These are phyloP conservation scores for Sphagnum fallax DNA, from an alignment of 228 moss, liverwort and hornwort genomes.

Conservation along the genomic window DNA sequence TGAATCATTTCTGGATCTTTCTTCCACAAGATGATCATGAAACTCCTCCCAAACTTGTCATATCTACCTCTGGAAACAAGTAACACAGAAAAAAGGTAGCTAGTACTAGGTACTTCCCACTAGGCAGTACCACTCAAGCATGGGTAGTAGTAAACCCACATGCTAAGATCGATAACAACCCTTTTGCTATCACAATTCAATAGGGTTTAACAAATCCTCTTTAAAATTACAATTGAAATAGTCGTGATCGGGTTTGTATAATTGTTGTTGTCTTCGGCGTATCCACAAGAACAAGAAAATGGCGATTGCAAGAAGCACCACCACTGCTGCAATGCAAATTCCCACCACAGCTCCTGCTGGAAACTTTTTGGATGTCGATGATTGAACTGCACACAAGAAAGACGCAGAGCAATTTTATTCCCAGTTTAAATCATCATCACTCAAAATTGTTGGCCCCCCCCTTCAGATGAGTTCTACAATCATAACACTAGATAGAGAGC, in stretches of 20 bases:
- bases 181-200: constrained; percentile 3
- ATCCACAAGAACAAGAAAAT: constrained; percentile 6
- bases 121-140: background rate
- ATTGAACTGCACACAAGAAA: constrained; percentile 3
- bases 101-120: no score
- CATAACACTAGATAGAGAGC: background rate
- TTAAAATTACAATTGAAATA: constrained; percentile 8
- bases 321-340: constrained; percentile 12
- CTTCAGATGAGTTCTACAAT: background rate
- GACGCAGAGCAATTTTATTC: background rate
- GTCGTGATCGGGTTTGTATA: constrained; percentile 2
- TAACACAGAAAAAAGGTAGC: no score
- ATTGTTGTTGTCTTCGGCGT: constrained; percentile 1
- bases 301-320: constrained; percentile 6
- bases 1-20: no score
- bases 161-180: background rate
- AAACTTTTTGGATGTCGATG: background rate
- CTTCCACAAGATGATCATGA: no score
- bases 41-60: no score
- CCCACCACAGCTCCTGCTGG: constrained; percentile 7
- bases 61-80: no score
- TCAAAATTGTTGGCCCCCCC: no score
- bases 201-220: constrained; percentile 6
- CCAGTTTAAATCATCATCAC: background rate
- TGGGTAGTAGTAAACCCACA: background rate